A percentile compares a stretch with the other conserved stretches of the same genome.
Evolutionary conservation across 176 grass and related monocot genomes (phyloP).

Genomic region (Calamus simplicifolius): DNA sequence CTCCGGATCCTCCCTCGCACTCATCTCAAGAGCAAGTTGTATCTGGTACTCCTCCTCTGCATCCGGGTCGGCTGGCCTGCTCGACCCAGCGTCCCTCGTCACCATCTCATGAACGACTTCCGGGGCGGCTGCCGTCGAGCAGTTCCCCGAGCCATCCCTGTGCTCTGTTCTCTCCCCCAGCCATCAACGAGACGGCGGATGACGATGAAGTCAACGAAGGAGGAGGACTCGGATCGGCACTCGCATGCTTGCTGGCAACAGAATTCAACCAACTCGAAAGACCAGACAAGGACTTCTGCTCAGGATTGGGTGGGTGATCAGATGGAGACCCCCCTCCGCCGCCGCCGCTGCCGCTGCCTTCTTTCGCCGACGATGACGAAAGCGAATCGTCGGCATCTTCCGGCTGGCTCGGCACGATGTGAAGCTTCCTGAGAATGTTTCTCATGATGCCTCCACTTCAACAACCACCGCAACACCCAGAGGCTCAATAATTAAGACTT

Average conservation of each 20-base stretch:
- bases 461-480: too few species aligned
- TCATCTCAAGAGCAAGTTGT: conserved; percentile 88
- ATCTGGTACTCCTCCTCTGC: conserved; percentile 91
- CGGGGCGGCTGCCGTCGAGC: conserved; percentile 6
- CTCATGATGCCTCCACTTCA: conserved; percentile 38
- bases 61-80: conserved; percentile 44
- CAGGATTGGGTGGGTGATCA: conserved; percentile 11
- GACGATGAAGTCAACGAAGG: conserved; percentile 16
- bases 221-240: conserved; percentile 18
- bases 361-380: conserved; percentile 3
- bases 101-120: conserved; percentile 18
- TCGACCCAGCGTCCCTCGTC: conserved; percentile 13
- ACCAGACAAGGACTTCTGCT: conserved; percentile 38
- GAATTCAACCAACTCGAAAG: conserved; percentile 71
- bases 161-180: conserved; percentile 2
- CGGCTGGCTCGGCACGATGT: conserved; percentile 55
- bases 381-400: conserved; percentile 21
- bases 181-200: not conserved
- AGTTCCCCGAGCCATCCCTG: conserved; percentile 10
- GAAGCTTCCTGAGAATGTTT: conserved; percentile 95
- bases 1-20: conserved; percentile 90
- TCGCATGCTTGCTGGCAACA: conserved; percentile 28
- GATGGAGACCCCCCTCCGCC: conserved; percentile 3
- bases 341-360: not conserved
- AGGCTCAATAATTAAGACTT: too few species aligned